Evolutionary conservation across 139 green algal species (phyloP), one percentile per base, ranked within the genome.

Genomic region (Marvania coccoides): DNA sequence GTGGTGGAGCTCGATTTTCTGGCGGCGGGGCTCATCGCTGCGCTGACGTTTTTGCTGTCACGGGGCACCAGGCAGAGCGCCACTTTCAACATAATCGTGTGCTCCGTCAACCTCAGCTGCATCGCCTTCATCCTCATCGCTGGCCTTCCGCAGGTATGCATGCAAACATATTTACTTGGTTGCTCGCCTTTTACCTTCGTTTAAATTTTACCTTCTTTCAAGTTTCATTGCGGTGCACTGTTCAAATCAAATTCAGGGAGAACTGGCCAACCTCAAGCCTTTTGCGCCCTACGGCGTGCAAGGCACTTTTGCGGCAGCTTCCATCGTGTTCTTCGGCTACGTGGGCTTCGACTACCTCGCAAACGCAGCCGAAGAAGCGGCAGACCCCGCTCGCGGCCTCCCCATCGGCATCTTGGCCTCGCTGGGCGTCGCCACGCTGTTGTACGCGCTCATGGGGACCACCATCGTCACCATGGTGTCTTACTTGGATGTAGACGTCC

Each of bases 361-460:
- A 13, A 91, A 83, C 23, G 71, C 72, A 2, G 85, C 85, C 19
- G 85, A 91, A 46, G 85, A 91, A 76, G 72, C 73, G 0, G 55
- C 62, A 5, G 81, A 92, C 60, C 86, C 88, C 2, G 59, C 58
- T 7, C 55, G 65, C 19, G 80, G 87, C 60, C 65, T 95, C 63
- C 88, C 88, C 31, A 69, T 89, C 13, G 83, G 81, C 39, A 91
- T 95, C 28, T 47, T 93, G 2, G 81, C 69, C 23, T 84, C 73
- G 3, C 62, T 95, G 24, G 40, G 34, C 40, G 65, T 88, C 34
- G 80, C 69, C 51, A 88, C 86, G 1, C 54, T 74, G 6, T 65
- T 95, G 23, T 94, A 91, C 47, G 72, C 85, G 36, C 53, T 66
- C 8, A 81, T 83, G 77, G 35, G 35, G 12, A 14, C 60, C 6